Percentiles rank a stretch among this genome's conserved stretches.
phyloP scores from a whole-genome alignment of 2,329 filamentous ascomycete genomes.

The Pseudocercospora cruenta region DNA sequence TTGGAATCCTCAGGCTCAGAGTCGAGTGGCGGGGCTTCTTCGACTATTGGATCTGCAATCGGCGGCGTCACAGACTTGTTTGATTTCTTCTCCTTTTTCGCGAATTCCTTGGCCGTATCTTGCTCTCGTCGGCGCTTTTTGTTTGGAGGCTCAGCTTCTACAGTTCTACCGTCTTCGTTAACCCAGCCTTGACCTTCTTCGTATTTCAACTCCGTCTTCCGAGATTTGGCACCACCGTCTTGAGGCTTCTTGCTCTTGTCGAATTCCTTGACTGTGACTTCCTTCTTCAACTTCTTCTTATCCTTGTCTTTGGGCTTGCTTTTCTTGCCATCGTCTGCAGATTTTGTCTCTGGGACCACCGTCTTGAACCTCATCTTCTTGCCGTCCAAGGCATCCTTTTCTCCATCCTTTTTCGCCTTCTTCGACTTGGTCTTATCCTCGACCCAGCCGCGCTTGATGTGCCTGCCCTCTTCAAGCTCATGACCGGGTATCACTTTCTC shows the following conservation, averaged over 20 bases:
- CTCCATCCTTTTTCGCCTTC: constrained; percentile 51
- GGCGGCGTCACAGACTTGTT: constrained; percentile 4
- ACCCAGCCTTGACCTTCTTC: constrained; percentile 89
- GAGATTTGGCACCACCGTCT: constrained; percentile 46
- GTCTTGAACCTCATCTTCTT: constrained; percentile 86
- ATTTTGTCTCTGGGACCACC: constrained; percentile 61
- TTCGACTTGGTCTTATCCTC: constrained; percentile 49
- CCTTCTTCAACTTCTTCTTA: constrained; percentile 61
- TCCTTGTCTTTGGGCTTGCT: constrained; percentile 64
- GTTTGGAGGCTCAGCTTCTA: constrained; percentile 58
- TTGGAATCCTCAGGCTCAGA: constrained; percentile 20
- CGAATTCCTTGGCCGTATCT: constrained; percentile 18
- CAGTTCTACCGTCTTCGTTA: constrained; percentile 73
- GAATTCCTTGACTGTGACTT: constrained; percentile 84
- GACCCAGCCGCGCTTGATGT: constrained; percentile 89
- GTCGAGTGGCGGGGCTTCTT: constrained; percentile 15
- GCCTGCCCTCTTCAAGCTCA: constrained; percentile 71
- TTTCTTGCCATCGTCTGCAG: constrained; percentile 64
- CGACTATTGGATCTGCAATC: constrained; percentile 12
- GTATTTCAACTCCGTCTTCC: constrained; percentile 61
- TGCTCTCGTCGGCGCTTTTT: constrained; percentile 39
- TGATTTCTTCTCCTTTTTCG: constrained; percentile 8
- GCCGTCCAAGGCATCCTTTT: constrained; percentile 65
- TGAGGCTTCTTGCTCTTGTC: constrained; percentile 73
- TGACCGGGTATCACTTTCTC: constrained; percentile 64